Percentiles rank a stretch among this genome's conserved stretches.
Conservation (phyloP, 2,329 filamentous ascomycete species). For the Talaromyces piceae region DNA sequence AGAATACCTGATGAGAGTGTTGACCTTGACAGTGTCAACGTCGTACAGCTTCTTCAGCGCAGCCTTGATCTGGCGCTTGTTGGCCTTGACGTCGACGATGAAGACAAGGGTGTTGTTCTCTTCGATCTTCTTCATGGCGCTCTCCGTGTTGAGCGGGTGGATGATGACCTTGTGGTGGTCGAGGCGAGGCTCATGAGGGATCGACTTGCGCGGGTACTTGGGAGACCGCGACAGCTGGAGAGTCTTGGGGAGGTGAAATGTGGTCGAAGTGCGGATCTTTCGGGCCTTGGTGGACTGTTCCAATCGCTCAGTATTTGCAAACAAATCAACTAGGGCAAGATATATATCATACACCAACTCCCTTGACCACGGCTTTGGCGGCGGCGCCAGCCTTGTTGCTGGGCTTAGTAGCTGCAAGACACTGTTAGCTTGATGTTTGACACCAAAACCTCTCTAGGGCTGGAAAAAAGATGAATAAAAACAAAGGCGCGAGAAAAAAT, state of each 20-base stretch:
- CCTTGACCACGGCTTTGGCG: constrained; percentile 92
- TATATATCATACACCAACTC: constrained; percentile 84
- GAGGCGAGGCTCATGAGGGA: constrained; percentile 81
- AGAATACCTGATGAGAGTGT: constrained; percentile 90
- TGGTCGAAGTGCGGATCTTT: constrained; percentile 87
- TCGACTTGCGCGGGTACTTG: constrained; percentile 95
- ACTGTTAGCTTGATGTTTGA: constrained; percentile 8
- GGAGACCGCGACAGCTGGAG: constrained; percentile 81
- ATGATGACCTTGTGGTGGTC: constrained; percentile 97
- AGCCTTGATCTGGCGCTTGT: constrained; percentile 99
- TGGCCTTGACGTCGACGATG: constrained; percentile 94
- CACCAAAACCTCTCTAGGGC: no score
- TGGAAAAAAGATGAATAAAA: neutral
- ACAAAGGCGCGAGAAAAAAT: constrained; percentile 36
- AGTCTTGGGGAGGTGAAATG: constrained; percentile 97
- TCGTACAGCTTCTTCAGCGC: constrained; percentile 99
- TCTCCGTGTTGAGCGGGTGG: constrained; percentile 99
- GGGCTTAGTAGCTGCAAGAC: constrained; percentile 25
- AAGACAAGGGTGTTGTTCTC: constrained; percentile 99
- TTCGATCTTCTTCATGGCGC: constrained; percentile 99
- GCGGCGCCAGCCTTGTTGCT: constrained; percentile 75
- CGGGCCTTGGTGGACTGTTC: constrained; percentile 75
- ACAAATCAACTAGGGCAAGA: no score
- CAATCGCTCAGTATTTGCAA: constrained; percentile 29
- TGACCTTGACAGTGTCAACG: constrained; percentile 97